phyloP scores from a whole-genome alignment of 1,284 basidiomycete species.

The Ceratobasidium sp. region DNA sequence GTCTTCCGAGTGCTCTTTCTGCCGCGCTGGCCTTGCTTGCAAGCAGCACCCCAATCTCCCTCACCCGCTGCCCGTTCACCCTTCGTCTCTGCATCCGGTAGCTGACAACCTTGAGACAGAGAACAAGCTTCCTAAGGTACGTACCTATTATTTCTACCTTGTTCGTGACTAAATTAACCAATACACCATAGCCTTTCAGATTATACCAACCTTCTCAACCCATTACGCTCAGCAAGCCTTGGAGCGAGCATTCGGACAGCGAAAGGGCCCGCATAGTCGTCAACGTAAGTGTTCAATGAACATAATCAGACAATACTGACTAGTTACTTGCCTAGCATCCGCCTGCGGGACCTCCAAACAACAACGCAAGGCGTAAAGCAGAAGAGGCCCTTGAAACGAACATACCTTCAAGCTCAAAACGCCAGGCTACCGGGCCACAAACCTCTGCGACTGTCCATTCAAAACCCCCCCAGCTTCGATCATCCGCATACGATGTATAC shows the following conservation, averaged over 20 bases:
- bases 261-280: conserved; percentile 1
- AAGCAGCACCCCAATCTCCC: background rate
- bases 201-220: conserved; percentile 2
- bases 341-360: background rate
- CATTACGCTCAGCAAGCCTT: conserved; percentile 7
- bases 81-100: background rate
- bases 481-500: conserved; percentile 1
- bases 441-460: background rate
- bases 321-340: background rate
- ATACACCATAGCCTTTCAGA: background rate
- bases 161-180: background rate
- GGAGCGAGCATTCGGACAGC: background rate
- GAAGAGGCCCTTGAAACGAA: background rate
- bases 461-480: background rate
- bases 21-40: conserved; percentile 7
- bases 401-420: background rate
- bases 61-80: background rate
- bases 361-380: background rate
- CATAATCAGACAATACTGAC: background rate
- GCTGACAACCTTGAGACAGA: background rate
- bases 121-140: background rate
- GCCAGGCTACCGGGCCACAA: background rate
- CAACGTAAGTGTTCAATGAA: background rate
- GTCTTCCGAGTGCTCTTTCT: conserved; percentile 14
- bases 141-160: too few relatives aligned